phyloP scores from a whole-genome alignment of 352 stramenopile species.

The Halophytophthora polymorphica region DNA sequence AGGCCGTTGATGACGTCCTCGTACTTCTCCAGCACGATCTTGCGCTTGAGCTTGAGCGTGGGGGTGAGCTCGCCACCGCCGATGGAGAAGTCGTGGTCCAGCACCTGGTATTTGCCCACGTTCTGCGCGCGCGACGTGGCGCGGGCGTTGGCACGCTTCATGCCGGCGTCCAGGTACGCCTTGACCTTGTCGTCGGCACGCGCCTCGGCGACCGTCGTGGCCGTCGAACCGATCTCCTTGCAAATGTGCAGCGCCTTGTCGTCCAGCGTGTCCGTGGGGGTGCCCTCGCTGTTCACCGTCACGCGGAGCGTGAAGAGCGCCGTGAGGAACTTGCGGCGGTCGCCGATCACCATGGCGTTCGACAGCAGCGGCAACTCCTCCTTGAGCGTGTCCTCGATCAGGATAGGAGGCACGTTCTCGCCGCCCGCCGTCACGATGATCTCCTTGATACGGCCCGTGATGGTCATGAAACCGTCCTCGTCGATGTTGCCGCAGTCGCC shows the following conservation, averaged over 20 bases:
- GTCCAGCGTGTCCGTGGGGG: conserved; percentile 81
- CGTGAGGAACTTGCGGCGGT: conserved; percentile 92
- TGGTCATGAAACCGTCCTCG: conserved; percentile 90
- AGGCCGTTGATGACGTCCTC: conserved; percentile 83
- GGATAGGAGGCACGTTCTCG: conserved; percentile 93
- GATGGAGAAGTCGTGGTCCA: conserved; percentile 91
- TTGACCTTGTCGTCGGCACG: conserved; percentile 76
- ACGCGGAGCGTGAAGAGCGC: conserved; percentile 87
- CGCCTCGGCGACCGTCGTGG: conserved; percentile 69
- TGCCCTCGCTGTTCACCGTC: conserved; percentile 74
- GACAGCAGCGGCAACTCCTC: conserved; percentile 81
- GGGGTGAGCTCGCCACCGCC: conserved; percentile 91
- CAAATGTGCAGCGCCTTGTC: conserved; percentile 54
- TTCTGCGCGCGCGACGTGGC: conserved; percentile 83
- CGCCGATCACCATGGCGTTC: conserved; percentile 92
- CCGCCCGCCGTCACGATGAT: conserved; percentile 94
- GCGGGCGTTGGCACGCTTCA: conserved; percentile 75
- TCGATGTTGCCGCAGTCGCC: conserved; percentile 92
- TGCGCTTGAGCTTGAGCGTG: conserved; percentile 96
- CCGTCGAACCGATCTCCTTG: conserved; percentile 59
- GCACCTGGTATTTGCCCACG: conserved; percentile 84
- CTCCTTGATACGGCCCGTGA: conserved; percentile 96
- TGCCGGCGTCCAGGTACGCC: conserved; percentile 61
- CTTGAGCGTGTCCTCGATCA: conserved; percentile 92
- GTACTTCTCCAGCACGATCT: conserved; percentile 92